phyloP scores from a whole-genome alignment of 2,329 filamentous ascomycete genomes.

The Fusarium protoensiforme region DNA sequence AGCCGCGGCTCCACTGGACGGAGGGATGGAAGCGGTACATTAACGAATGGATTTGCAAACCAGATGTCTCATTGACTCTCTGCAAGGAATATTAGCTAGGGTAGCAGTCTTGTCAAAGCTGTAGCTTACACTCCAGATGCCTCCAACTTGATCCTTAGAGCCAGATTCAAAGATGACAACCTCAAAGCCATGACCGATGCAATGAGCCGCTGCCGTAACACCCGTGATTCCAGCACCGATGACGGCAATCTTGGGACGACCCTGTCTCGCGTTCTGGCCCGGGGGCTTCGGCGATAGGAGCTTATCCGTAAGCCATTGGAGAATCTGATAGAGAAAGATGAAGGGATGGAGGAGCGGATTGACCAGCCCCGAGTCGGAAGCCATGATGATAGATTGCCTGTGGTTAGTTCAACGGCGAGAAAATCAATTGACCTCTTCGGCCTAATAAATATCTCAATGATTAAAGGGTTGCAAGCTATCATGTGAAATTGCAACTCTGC shows the following conservation, averaged over 20 bases:
- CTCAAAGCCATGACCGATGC: constrained; percentile 87
- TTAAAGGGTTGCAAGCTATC: neutral
- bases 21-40: constrained; percentile 92
- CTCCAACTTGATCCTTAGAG: constrained; percentile 72
- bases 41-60: constrained; percentile 83
- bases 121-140: constrained; percentile 79
- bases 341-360: constrained; percentile 64
- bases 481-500: constrained; percentile 23
- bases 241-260: constrained; percentile 73
- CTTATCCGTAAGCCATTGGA: constrained; percentile 72
- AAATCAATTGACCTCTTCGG: neutral
- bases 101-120: neutral
- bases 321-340: constrained; percentile 70
- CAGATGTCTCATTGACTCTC: constrained; percentile 84
- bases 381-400: constrained; percentile 41
- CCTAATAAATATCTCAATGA: neutral
- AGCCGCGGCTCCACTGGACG: constrained; percentile 78
- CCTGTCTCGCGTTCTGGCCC: constrained; percentile 64
- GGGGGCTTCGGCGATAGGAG: constrained; percentile 79
- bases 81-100: constrained; percentile 43
- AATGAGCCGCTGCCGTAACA: constrained; percentile 83
- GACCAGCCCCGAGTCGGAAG: constrained; percentile 45
- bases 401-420: neutral
- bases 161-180: constrained; percentile 83
- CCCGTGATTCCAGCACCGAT: constrained; percentile 79